phyloP scores from a whole-genome alignment of 805 yeast species.

The Candida rishiriensis region DNA sequence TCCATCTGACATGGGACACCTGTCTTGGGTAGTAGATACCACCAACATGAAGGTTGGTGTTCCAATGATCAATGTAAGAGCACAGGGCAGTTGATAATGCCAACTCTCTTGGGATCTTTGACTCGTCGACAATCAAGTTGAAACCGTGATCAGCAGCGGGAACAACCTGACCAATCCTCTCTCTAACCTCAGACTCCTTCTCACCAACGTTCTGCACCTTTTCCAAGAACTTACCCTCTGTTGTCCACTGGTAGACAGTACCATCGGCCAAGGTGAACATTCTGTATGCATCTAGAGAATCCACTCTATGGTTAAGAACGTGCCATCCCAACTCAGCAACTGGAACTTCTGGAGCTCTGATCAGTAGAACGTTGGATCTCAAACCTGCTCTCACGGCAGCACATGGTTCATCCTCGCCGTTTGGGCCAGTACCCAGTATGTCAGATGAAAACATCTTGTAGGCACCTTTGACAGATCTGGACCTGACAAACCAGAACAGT shows the following conservation, averaged over 20 bases:
- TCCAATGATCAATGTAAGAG: constrained; percentile 65
- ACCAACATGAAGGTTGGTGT: constrained; percentile 55
- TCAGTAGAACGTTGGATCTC: constrained; percentile 52
- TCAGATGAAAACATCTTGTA: constrained; percentile 49
- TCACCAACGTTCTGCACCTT: constrained; percentile 56
- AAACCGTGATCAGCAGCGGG: constrained; percentile 54
- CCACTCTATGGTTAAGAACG: constrained; percentile 53
- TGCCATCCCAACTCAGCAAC: constrained; percentile 63
- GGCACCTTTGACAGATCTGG: constrained; percentile 66
- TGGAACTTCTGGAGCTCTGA: constrained; percentile 45
- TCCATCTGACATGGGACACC: constrained; percentile 49
- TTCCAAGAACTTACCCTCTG: constrained; percentile 53
- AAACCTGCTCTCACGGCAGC: constrained; percentile 59
- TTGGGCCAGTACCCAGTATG: constrained; percentile 38
- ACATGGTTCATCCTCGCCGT: constrained; percentile 52
- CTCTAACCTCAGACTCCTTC: constrained; percentile 59
- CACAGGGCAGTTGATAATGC: constrained; percentile 58
- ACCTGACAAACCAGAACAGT: constrained; percentile 51
- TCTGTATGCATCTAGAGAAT: constrained; percentile 57
- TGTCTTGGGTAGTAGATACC: constrained; percentile 58
- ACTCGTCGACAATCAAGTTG: constrained; percentile 49
- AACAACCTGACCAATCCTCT: constrained; percentile 54
- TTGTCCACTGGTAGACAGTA: constrained; percentile 60
- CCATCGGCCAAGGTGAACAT: constrained; percentile 60
- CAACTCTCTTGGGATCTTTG: constrained; percentile 51